Base-by-base conservation (phyloP, 805 yeast species). In the Metschnikowia drakensbergensis region DNA sequence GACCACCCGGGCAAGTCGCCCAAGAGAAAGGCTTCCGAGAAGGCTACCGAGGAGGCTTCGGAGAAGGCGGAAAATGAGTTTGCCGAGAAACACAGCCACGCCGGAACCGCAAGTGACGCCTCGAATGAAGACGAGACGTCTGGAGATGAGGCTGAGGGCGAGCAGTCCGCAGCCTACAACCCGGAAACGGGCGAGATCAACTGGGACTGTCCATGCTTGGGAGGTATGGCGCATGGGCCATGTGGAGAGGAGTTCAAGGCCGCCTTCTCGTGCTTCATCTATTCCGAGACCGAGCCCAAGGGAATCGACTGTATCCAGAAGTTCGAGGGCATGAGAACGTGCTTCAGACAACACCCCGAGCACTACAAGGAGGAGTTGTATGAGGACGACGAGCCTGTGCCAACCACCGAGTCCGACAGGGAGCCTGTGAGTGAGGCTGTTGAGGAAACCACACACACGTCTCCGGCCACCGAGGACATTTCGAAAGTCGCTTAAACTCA, bases 131-230 rank as follows among this genome's bases (percentile, higher is more conserved):
- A 27, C 25, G 44, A 40, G 17, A 17, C 17, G 17, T 17, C 17
- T 7, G 54, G 41, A 1, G 60, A 52, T 39, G 63, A 52, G 17
- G 60, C 43, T 42, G 72, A 63, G 43, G 68, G 63, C 36, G 74
- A 70, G 38, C 77, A 69, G 38, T 68, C 70, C 22, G 86, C 89
- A 34, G 97, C 98, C 3, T 92, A 82, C 70, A 82, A 92, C 72
- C 97, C 97, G 29, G 96, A 88, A 61, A 94, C 99, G 3, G 99
- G 99, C 29, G 98, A 92, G 66, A 94, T 94, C 71, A 92, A 94
- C 80, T 94, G 99, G 99, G 98, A 94, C 64, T 94, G 99, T 68
- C 98, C 99, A n/a, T 92, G 98, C 69, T 75, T 94, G 43, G 99
- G 98, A 31, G 99, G 99, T 37, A 89, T 94, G 97, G 98, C 99